A percentile compares a stretch with the other conserved stretches of the same genome.
Evolutionary conservation across 2,329 filamentous ascomycete species (phyloP).

Genomic region (Hypoxylon sp.): DNA sequence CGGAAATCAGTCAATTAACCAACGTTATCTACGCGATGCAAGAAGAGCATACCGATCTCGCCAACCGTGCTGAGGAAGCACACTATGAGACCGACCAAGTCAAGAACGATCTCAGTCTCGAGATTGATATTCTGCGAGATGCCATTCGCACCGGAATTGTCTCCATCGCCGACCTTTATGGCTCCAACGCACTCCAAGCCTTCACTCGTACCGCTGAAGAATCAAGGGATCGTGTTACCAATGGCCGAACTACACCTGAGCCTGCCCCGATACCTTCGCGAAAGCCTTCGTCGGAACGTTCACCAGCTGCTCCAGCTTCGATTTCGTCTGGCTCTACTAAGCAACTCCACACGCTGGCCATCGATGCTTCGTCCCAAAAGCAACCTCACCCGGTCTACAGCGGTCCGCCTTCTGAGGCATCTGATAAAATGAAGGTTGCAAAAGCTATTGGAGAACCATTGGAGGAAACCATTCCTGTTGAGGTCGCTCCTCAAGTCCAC

Average conservation of each 20-base stretch:
- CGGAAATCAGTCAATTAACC: slow-evolving; percentile 10
- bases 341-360: too few species aligned
- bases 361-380: too few species aligned
- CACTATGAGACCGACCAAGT: not conserved
- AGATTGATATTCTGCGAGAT: not conserved
- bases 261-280: not conserved
- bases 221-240: slow-evolving; percentile 26
- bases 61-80: not conserved
- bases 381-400: not conserved
- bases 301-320: not conserved
- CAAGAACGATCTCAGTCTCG: not conserved
- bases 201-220: not conserved
- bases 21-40: not conserved
- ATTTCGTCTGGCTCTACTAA: too few species aligned
- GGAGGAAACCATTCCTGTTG: not conserved
- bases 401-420: not conserved
- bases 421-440: not conserved
- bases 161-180: slow-evolving; percentile 3
- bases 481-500: not conserved
- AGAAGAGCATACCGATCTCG: not conserved
- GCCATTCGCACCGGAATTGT: slow-evolving; percentile 2
- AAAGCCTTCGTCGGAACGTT: not conserved
- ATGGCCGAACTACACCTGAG: slow-evolving; percentile 16
- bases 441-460: not conserved
- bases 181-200: not conserved